Conservation (phyloP, 306 rosid species). For the Trichosanthes cucumerina region DNA sequence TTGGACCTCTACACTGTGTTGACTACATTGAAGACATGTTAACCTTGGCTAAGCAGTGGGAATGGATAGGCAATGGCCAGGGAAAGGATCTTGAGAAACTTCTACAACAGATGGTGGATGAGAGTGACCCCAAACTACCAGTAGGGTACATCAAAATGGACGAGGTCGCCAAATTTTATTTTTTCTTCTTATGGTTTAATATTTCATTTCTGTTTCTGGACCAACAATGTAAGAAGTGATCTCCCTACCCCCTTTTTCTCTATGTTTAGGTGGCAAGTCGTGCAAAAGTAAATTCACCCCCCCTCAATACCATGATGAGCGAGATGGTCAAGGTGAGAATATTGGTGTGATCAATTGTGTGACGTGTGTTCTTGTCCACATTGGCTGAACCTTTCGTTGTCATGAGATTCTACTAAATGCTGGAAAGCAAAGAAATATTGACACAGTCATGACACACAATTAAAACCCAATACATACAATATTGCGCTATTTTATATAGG, state of each 20-base stretch:
- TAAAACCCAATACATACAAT: not conserved
- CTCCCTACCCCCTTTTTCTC: not conserved
- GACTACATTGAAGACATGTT: conserved; percentile 56
- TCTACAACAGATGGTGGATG: conserved; percentile 67
- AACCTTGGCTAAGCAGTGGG: conserved; percentile 66
- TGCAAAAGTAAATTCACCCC: conserved; percentile 73
- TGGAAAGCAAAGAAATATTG: not conserved
- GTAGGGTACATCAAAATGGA: conserved; percentile 86
- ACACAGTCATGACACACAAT: not conserved
- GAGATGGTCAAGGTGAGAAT: conserved; percentile 49
- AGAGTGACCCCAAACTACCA: conserved; percentile 73
- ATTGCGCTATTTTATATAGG: not conserved
- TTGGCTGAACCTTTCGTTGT: not conserved
- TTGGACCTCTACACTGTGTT: conserved; percentile 77
- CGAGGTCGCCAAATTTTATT: conserved; percentile 38
- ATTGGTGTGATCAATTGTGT: not conserved
- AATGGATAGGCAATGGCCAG: conserved; percentile 55
- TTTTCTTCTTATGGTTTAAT: not conserved
- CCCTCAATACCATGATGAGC: conserved; percentile 51
- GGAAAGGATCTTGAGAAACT: conserved; percentile 65
- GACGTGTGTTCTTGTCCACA: not conserved
- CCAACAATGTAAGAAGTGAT: not conserved
- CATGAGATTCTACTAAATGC: not conserved
- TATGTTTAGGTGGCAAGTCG: conserved; percentile 73
- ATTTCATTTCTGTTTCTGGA: not conserved